Percentiles rank a stretch among this genome's conserved stretches.
phyloP scores from a whole-genome alignment of 139 green algal genomes.

The Microglena sp. region DNA sequence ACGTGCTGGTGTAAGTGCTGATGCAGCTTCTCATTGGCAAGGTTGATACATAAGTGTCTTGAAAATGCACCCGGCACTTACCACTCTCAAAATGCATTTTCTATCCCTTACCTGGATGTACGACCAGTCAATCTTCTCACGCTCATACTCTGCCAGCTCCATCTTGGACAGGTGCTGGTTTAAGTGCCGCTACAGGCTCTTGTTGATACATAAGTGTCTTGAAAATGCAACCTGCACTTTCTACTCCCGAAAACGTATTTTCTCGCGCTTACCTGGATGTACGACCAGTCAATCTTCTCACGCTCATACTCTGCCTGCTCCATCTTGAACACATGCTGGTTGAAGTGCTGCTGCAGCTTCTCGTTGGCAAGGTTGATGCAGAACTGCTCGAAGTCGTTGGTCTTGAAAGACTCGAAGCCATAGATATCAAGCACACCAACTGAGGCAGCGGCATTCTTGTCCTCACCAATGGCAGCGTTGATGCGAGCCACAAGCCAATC shows the following conservation, averaged over 20 bases:
- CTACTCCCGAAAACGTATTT: too few relatives aligned
- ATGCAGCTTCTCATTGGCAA: constrained; percentile 98
- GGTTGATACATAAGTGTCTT: constrained; percentile 98
- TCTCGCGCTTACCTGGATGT: too few relatives aligned
- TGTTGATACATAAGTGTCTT: too few relatives aligned
- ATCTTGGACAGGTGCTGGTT: constrained; percentile 98
- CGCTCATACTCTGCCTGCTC: constrained; percentile 98
- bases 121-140: constrained; percentile 19
- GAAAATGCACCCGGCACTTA: too few relatives aligned
- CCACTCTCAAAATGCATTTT: too few relatives aligned
- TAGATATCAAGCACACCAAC: constrained; percentile 97
- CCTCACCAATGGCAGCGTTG: constrained; percentile 52
- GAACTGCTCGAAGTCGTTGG: constrained; percentile 90
- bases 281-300: constrained; percentile 96
- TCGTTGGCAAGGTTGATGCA: constrained; percentile 99
- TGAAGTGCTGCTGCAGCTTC: constrained; percentile 99
- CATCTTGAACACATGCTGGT: constrained; percentile 97
- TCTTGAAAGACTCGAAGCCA: constrained; percentile 87
- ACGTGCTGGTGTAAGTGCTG: constrained; percentile 99
- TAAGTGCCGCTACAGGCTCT: constrained; percentile 99
- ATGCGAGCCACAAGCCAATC: constrained; percentile 86
- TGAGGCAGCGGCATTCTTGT: constrained; percentile 42
- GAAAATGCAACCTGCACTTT: too few relatives aligned
- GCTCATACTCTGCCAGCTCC: constrained; percentile 98
- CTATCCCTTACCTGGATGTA: background rate